These are phyloP conservation scores for Orychophragmus violaceus DNA, from an alignment of 345 rosid genomes.

Conservation along the genomic window DNA sequence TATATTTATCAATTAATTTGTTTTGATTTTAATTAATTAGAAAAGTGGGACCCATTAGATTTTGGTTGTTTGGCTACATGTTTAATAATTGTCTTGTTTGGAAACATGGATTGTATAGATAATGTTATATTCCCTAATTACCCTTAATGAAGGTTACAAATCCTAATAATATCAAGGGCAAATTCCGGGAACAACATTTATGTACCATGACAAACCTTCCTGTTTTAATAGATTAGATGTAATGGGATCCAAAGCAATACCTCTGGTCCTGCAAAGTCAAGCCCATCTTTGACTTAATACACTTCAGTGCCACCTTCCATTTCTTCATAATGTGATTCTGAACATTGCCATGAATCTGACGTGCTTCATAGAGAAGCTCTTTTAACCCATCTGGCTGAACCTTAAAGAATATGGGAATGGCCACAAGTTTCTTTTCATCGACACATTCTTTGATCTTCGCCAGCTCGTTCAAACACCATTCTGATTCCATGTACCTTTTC, in stretches of 20 bases:
- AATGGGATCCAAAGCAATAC: not conserved
- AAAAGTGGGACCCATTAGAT: too few species aligned
- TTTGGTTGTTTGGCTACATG: too few species aligned
- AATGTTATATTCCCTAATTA: too few species aligned
- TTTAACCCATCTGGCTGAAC: not conserved
- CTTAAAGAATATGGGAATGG: constrained; percentile 18
- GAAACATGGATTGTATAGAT: too few species aligned
- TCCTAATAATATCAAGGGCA: too few species aligned
- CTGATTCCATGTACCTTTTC: not conserved
- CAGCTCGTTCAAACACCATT: constrained; percentile 5
- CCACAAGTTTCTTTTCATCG: not conserved
- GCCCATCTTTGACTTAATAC: not conserved
- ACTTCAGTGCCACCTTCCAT: constrained; percentile 2
- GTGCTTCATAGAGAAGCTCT: not conserved
- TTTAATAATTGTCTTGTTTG: too few species aligned
- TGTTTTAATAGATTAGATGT: too few species aligned
- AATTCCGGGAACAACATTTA: too few species aligned
- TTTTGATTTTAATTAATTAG: too few species aligned
- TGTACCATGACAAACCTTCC: too few species aligned
- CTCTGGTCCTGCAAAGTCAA: not conserved
- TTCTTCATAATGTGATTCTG: not conserved
- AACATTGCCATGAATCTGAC: not conserved
- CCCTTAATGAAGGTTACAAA: too few species aligned
- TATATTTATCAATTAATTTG: too few species aligned
- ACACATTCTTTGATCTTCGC: not conserved